Base-by-base conservation (phyloP, 495 filamentous ascomycete species). In the Penicillium tannophilum region DNA sequence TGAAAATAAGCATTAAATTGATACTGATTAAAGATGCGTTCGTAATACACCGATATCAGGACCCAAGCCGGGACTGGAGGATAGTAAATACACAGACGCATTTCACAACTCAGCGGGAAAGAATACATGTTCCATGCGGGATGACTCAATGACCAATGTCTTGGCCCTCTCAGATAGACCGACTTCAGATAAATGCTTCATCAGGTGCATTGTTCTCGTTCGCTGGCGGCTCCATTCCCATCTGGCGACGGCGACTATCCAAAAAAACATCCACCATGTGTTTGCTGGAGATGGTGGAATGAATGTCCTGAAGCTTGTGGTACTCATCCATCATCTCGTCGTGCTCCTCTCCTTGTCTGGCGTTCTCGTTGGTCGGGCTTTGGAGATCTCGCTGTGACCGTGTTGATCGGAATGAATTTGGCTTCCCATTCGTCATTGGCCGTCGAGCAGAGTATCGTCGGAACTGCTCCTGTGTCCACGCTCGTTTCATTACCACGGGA, bases 191-290 rank as follows among this genome's bases (percentile, higher is more conserved):
- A 59, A 77, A 76, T 4, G 68, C 73, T 17, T 55, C 61, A 16
- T 62, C 33, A 30, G 50, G n/a, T n/a, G 19, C 28, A n/a, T 23
- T 24, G 16, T 30, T 30, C 31, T 24, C 30, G 9, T 39, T 24
- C 10, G 11, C 33, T 24, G 31, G 24, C 46, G 2, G 52, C 28
- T 28, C 67, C 24, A 54, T 39, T 12, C 65, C 74, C 55, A 76
- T 77, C 36, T 76, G 77, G 47, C 59, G 78, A 1, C 82, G 77
- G 28, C 83, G 75, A 56, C 79, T 84, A 46, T 77, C 79, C 63
- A 88, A 65, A 62, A 86, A 87, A 57, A 81, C 58, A 52, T 88
- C 83, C 23, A 87, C 84, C 81, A 88, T 86, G 55, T 68, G 75
- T 62, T 82, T 80, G 63, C 79, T 82, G 26, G 81, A 81, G 16